Base-by-base conservation (phyloP, 2,329 filamentous ascomycete genomes). In the Cytospora piceicola region DNA sequence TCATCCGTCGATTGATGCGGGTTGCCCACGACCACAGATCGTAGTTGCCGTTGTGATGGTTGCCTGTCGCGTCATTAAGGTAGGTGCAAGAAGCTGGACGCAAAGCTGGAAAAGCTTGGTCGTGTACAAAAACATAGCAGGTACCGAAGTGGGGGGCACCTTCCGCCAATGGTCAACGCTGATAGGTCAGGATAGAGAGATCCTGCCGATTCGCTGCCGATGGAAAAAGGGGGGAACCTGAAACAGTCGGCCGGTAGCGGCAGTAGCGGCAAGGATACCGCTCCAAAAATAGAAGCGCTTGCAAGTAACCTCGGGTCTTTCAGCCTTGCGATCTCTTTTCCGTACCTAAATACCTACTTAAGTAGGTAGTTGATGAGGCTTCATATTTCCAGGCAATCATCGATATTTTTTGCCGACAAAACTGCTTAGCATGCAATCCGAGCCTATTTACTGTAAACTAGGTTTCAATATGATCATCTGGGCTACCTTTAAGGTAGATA, bases 1-100 rank as follows among this genome's bases (percentile, higher is more conserved):
- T 68, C 66, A 68, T 68, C 66, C 55, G 65, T 57, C 55, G n/a
- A 15, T 4, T 61, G 51, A 24, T 55, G 39, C 11, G 22, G 34
- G 32, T 52, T 22, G 32, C 36, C 32, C 39, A 58, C 36, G 63
- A 61, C 42, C 52, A 57, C 63, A 32, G 56, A 55, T 56, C 17
- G 32, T 22, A 36, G 51, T 55, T 39, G 60, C 30, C 24, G 66
- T 63, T 36, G 51, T 56, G n/a, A 20, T 58, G 34, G 34, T 55
- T 55, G 24, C 58, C 30, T 20, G 54, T 63, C 51, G 56, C 52
- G 52, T 54, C 17, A 49, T 42, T 9, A 42, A 42, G 20, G 20
- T 20, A 9, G 55, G 14, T 58, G n/a, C 42, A 22, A 36, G 22
- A 29, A 54, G 36, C 36, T 36, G 29, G 17, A 34, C 12, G 32